Percentiles rank a stretch among this genome's conserved stretches.
These are phyloP conservation scores for Barbatosphaeria neglecta DNA, from an alignment of 495 filamentous ascomycete species.

Conservation along the genomic window DNA sequence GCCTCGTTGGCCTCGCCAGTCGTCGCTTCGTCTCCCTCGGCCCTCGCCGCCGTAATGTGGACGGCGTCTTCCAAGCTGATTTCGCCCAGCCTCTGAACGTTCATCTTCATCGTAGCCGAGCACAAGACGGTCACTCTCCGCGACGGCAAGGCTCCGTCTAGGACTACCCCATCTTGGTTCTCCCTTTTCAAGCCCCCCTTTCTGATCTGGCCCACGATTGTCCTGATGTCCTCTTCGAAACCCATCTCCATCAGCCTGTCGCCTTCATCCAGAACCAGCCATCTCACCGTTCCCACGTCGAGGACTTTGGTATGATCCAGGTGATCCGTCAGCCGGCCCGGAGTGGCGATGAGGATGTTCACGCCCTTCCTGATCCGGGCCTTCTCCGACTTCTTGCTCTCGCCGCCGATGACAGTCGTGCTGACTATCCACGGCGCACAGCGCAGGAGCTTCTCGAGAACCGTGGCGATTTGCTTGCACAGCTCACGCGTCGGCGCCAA, in stretches of 20 bases:
- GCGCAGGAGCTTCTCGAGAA: slow-evolving; percentile 69
- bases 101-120: slow-evolving; percentile 94
- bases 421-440: slow-evolving; percentile 83
- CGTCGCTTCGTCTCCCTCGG: slow-evolving; percentile 32
- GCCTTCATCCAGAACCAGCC: slow-evolving; percentile 90
- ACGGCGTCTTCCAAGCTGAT: slow-evolving; percentile 89
- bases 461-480: slow-evolving; percentile 80
- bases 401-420: slow-evolving; percentile 86
- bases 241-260: slow-evolving; percentile 95
- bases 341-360: slow-evolving; percentile 91
- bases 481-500: slow-evolving; percentile 86
- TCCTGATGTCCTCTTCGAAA: slow-evolving; percentile 76
- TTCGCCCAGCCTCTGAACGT: slow-evolving; percentile 80
- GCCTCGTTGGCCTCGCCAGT: slow-evolving; percentile 36
- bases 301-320: slow-evolving; percentile 81
- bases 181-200: slow-evolving; percentile 28
- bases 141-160: slow-evolving; percentile 50
- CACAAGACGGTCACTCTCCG: slow-evolving; percentile 82
- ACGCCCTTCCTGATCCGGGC: slow-evolving; percentile 82
- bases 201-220: slow-evolving; percentile 70
- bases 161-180: slow-evolving; percentile 24
- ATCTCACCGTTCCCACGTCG: slow-evolving; percentile 78
- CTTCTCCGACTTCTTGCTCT: slow-evolving; percentile 97
- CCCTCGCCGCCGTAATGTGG: slow-evolving; percentile 64
- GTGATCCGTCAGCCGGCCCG: slow-evolving; percentile 81